Evolutionary conservation across 2,329 filamentous ascomycete species (phyloP).

Genomic region (Erysiphe neolycopersici): DNA sequence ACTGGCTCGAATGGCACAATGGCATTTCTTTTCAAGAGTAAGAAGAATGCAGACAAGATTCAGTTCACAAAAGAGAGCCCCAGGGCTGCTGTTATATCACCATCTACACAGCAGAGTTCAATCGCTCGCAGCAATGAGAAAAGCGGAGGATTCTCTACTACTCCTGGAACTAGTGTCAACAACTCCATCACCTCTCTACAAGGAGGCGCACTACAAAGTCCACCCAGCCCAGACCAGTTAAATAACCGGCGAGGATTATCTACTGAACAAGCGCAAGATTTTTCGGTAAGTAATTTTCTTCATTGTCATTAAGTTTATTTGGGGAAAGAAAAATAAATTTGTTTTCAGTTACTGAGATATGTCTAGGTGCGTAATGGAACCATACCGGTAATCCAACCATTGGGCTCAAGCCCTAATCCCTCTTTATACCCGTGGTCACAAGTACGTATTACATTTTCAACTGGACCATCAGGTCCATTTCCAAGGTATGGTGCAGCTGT

Average conservation of each 20-base stretch:
- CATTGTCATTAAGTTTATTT: neutral
- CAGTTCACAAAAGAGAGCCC: slow-evolving; percentile 15
- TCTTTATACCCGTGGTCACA: slow-evolving; percentile 94
- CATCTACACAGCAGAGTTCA: slow-evolving; percentile 22
- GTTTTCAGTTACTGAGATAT: neutral
- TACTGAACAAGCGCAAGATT: slow-evolving; percentile 12
- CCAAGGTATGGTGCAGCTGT: slow-evolving; percentile 92
- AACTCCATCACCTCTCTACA: slow-evolving; percentile 42
- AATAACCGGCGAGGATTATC: slow-evolving; percentile 28
- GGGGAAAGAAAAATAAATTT: neutral
- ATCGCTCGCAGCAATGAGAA: slow-evolving; percentile 25
- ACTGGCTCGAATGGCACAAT: slow-evolving; percentile 22
- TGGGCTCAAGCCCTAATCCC: slow-evolving; percentile 19
- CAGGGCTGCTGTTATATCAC: slow-evolving; percentile 11
- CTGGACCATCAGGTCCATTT: slow-evolving; percentile 62
- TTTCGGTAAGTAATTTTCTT: slow-evolving; percentile 14
- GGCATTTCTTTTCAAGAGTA: slow-evolving; percentile 65
- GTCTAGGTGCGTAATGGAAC: slow-evolving; percentile 26
- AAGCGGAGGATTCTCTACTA: slow-evolving; percentile 30
- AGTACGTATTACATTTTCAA: slow-evolving; percentile 61
- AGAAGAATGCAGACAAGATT: slow-evolving; percentile 43
- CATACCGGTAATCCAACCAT: slow-evolving; percentile 11
- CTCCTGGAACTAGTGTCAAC: slow-evolving; percentile 24
- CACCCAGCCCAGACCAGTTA: slow-evolving; percentile 18
- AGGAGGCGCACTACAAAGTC: slow-evolving; percentile 6